Evolutionary conservation across 2,329 filamentous ascomycete species (phyloP), one percentile per base, ranked within the genome.

Genomic region (Penicillium thymicola): DNA sequence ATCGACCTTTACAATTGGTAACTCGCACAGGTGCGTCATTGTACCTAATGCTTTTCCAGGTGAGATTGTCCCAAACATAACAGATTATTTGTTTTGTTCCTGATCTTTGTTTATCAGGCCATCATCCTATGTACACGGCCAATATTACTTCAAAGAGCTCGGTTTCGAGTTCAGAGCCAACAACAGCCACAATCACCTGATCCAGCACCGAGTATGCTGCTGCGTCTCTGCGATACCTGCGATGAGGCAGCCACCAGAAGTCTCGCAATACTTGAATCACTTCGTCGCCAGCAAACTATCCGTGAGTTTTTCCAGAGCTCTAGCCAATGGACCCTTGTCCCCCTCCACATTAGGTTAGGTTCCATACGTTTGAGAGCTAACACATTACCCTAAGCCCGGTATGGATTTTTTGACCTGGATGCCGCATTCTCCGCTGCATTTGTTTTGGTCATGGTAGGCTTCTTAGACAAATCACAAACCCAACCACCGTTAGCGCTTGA

Each of bases 381-480:
- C 37, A 28, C 14, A 32, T 4, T 18, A n/a, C 11, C 0, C 6
- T 2, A 25, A 55, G 53, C 53, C 14, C 57, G 63, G 11, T 66
- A 63, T 43, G 64, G 64, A 5, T 66, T 65, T 32, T 66, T 66
- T 25, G 64, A 66, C 37, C 28, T 66, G 5, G 64, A 65, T 4
- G 63, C 64, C 21, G 64, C 61, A 13, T 66, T 66, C 14, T 65
- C 64, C 21, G 61, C 63, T 8, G 64, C 64, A 9, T 66, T 66
- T 38, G 61, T 66, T 3, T 49, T 66, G 32, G 63, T 65, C 3
- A 64, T 66, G 61, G 50, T 54, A 8, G 61, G 62, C 1, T 58
- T 64, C 18, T 28, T 61, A 8, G 47, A 62, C 23, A 55, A 56
- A 13, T 32, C 54, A 2, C 54, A 57, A 34, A 43, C 32, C 11